Evolutionary conservation across 495 filamentous ascomycete genomes (phyloP), one percentile per base, ranked within the genome.

Genomic region (Xylaria castorea): DNA sequence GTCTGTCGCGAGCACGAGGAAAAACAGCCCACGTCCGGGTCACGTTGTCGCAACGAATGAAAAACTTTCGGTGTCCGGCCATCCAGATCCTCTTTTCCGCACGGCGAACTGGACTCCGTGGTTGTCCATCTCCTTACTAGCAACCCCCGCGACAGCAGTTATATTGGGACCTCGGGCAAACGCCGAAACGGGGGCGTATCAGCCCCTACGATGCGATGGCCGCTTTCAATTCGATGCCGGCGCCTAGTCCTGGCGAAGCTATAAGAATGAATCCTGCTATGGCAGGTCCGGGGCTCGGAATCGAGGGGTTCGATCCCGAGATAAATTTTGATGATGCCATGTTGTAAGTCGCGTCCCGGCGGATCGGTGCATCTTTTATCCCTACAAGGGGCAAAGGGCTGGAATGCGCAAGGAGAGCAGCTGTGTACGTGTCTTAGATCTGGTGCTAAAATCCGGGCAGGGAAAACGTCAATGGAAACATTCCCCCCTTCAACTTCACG

Each of bases 401-500:
- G 62, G 16, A 66, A 32, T 66, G 34, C 20, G 30, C 36, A 42
- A 32, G 32, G 9, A n/a, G 48, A 8, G 4, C 11, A 1, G 16
- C 8, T 36, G 57, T 22, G 57, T 61, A 11, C 51, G 11, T 48
- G 30, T 73, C 55, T 66, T 51, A 53, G 20, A 25, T 38, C 25
- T 25, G 51, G 16, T 38, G 22, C 74, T 75, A 73, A 75, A 61
- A 72, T 22, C 27, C 34, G 32, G 65, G 48, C 69, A 86, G 83
- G 67, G 84, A 86, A 72, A 80, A 80, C 66, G 80, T 84, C 58
- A 80, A 82, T 76, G 78, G 75, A 58, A 78, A 53, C 63, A 78
- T 88, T n/a, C 77, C 85, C n/a, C 73, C 77, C 20, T 78, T 88
- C 36, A 83, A 85, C 20, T 88, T 88, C 70, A 87, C 87, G 3